Conservation (phyloP, 1,139 yeast species). For the Chernovozyma aurita region DNA sequence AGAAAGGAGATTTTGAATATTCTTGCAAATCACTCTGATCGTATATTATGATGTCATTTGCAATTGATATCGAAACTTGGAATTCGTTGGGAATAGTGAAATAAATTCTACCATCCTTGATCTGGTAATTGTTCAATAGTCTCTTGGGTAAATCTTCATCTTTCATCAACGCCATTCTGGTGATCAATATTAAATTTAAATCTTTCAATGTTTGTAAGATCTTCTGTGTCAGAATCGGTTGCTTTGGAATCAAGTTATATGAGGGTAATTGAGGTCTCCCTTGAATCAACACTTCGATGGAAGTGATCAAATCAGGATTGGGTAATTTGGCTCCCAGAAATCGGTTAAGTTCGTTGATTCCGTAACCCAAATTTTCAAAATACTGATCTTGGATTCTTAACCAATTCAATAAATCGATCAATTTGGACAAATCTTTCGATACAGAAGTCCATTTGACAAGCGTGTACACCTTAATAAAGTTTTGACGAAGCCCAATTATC, state of each 20-base stretch:
- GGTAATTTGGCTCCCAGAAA: slow-evolving; percentile 84
- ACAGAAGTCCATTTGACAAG: slow-evolving; percentile 82
- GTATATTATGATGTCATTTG: slow-evolving; percentile 47
- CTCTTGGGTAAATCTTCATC: slow-evolving; percentile 58
- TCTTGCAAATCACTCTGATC: slow-evolving; percentile 19
- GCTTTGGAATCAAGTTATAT: slow-evolving; percentile 52
- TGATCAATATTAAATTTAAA: slow-evolving; percentile 67
- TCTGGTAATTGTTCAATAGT: slow-evolving; percentile 52
- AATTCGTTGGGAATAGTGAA: slow-evolving; percentile 65
- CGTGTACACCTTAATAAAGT: slow-evolving; percentile 78
- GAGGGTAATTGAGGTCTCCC: slow-evolving; percentile 78
- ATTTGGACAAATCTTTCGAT: slow-evolving; percentile 61
- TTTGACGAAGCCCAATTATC: slow-evolving; percentile 70
- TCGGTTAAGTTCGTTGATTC: slow-evolving; percentile 55
- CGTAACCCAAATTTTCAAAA: slow-evolving; percentile 52
- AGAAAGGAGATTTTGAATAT: slow-evolving; percentile 55
- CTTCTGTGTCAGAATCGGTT: slow-evolving; percentile 49
- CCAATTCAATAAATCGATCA: slow-evolving; percentile 87
- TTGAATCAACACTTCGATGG: slow-evolving; percentile 73
- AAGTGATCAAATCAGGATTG: slow-evolving; percentile 82
- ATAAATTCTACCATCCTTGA: slow-evolving; percentile 72
- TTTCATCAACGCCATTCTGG: slow-evolving; percentile 63
- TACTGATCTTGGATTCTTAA: slow-evolving; percentile 70
- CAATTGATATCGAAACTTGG: slow-evolving; percentile 65
- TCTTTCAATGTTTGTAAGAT: slow-evolving; percentile 62